Conservation (phyloP, 1,284 basidiomycete species). For the Trichosporon sp. region DNA sequence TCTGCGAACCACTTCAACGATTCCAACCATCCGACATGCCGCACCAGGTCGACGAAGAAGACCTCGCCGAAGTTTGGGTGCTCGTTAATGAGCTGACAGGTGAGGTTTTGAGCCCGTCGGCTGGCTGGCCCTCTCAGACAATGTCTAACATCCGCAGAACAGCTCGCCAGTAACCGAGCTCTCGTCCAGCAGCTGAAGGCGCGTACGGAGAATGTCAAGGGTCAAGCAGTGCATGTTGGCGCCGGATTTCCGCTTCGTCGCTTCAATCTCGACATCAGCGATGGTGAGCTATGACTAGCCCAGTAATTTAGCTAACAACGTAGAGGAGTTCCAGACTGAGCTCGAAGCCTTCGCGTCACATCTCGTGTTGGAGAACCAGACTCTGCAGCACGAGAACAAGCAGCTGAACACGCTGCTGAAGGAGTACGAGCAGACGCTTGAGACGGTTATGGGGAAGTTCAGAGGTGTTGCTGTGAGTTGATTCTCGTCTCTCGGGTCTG, state of each 20-base stretch:
- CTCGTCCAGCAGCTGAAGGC: constrained; percentile 65
- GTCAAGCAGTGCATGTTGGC: constrained; percentile 68
- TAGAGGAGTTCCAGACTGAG: constrained; percentile 89
- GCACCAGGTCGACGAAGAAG: constrained; percentile 53
- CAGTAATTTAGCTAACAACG: neutral
- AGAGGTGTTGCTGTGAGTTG: constrained; percentile 77
- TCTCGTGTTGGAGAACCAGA: constrained; percentile 88
- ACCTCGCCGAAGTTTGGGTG: constrained; percentile 67
- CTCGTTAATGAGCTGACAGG: constrained; percentile 66
- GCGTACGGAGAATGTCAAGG: constrained; percentile 73
- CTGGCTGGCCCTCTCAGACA: neutral
- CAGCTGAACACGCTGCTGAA: constrained; percentile 81
- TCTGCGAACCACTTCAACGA: neutral
- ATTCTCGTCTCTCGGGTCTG: neutral
- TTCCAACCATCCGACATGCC: constrained; percentile 16
- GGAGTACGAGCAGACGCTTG: constrained; percentile 91
- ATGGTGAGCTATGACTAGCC: constrained; percentile 55
- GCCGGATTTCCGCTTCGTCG: constrained; percentile 78
- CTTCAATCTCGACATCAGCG: constrained; percentile 88
- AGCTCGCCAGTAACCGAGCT: constrained; percentile 79
- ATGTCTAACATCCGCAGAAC: constrained; percentile 54
- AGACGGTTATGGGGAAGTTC: constrained; percentile 95
- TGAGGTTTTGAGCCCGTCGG: constrained; percentile 15
- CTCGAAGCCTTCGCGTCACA: constrained; percentile 84
- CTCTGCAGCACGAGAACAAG: constrained; percentile 86